Percentiles rank a stretch among this genome's conserved stretches.
Conservation (phyloP, 371 early-diverging fungal genomes). For the Nematocida sp. region DNA sequence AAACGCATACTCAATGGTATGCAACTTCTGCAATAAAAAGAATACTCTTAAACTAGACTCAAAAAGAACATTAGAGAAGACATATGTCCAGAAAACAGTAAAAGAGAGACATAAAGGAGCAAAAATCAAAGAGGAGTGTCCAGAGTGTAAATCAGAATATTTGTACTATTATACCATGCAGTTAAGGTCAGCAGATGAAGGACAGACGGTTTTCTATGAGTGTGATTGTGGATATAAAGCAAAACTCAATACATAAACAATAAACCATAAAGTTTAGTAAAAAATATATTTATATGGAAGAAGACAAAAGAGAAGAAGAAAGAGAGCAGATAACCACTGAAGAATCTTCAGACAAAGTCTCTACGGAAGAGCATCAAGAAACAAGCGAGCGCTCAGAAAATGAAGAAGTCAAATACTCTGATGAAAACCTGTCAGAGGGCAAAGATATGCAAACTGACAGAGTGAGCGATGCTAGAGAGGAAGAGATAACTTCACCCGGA, state of each 20-base stretch:
- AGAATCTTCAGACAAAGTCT: conserved; percentile 1
- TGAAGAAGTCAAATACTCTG: neutral
- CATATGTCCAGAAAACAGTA: neutral
- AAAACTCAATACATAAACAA: conserved; percentile 67
- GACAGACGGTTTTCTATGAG: conserved; percentile 95
- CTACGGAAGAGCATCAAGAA: neutral
- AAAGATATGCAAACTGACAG: neutral
- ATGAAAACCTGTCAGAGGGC: neutral
- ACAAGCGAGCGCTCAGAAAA: neutral
- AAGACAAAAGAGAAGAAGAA: conserved; percentile 7
- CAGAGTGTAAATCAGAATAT: conserved; percentile 77
- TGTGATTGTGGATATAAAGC: conserved; percentile 88
- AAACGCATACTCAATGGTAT: neutral
- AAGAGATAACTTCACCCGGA: neutral
- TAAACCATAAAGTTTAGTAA: conserved; percentile 16
- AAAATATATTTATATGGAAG: conserved; percentile 26
- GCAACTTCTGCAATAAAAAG: conserved; percentile 31
- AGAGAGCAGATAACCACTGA: neutral
- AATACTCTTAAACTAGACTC: neutral
- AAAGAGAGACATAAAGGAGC: conserved; percentile 54
- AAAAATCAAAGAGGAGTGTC: conserved; percentile 85
- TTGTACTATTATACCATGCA: conserved; percentile 97
- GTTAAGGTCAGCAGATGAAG: conserved; percentile 96
- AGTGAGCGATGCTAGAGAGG: neutral
- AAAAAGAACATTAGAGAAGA: conserved; percentile 1